Conservation (phyloP, 495 filamentous ascomycete species). For the Amniculicola lignicola region DNA sequence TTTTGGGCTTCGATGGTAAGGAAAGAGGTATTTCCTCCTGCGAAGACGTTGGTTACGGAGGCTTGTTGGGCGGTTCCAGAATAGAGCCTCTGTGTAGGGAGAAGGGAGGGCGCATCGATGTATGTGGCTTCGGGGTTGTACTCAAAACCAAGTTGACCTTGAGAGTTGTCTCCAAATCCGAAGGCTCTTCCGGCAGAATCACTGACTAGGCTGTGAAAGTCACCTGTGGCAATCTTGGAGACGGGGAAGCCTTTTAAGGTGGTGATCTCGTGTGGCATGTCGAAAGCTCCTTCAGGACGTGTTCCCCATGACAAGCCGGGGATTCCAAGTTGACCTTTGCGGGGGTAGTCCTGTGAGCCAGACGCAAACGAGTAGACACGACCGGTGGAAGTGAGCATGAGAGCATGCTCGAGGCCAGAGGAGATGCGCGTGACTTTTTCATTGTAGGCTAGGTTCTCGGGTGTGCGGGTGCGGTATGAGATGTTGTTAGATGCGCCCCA, state of each 20-base stretch:
- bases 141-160: constrained; percentile 80
- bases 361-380: constrained; percentile 83
- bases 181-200: constrained; percentile 75
- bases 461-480: constrained; percentile 69
- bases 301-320: constrained; percentile 76
- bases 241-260: constrained; percentile 63
- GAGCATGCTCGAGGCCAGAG: constrained; percentile 76
- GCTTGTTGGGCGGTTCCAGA: constrained; percentile 56
- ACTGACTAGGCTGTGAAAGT: constrained; percentile 78
- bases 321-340: constrained; percentile 80
- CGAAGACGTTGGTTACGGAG: constrained; percentile 68
- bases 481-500: constrained; percentile 52
- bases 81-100: constrained; percentile 71
- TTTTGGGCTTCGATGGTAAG: constrained; percentile 77
- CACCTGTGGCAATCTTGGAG: constrained; percentile 72
- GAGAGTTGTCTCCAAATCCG: constrained; percentile 84
- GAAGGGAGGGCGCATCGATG: constrained; percentile 63
- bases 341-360: constrained; percentile 72
- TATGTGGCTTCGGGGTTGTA: constrained; percentile 56
- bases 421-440: constrained; percentile 73
- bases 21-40: constrained; percentile 82
- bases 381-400: constrained; percentile 80
- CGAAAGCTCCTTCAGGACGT: constrained; percentile 72
- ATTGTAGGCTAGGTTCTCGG: constrained; percentile 61
- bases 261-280: constrained; percentile 72